A percentile compares a stretch with the other conserved stretches of the same genome.
These are phyloP conservation scores for Elsinoe ampelina DNA, from an alignment of 2,329 filamentous ascomycete genomes.

Conservation along the genomic window DNA sequence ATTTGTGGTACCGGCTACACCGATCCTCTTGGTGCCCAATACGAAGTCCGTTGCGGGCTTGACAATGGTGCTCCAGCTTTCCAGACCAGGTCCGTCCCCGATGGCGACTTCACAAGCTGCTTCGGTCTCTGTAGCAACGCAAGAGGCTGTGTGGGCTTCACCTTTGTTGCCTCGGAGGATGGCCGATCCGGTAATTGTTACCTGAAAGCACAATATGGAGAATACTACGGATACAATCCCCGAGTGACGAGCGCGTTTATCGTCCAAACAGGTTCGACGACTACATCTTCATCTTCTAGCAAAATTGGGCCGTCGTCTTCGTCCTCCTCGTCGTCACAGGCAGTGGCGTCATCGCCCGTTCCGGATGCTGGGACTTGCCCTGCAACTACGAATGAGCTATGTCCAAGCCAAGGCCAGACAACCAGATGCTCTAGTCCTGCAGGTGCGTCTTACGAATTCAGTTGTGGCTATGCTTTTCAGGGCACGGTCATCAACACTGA, in stretches of 20 bases:
- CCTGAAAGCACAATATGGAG: conserved; percentile 4
- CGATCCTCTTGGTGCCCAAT: conserved; percentile 9
- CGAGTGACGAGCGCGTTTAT: not conserved
- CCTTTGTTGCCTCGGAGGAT: conserved; percentile 9
- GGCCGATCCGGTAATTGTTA: conserved; percentile 7
- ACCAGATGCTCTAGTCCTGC: conserved; percentile 12
- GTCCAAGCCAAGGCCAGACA: not conserved
- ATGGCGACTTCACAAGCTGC: conserved; percentile 17
- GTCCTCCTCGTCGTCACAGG: not conserved
- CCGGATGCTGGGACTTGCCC: not conserved
- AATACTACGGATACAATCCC: not conserved
- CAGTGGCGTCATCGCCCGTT: not conserved
- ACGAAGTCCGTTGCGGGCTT: conserved; percentile 4
- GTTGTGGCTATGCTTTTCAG: conserved; percentile 19
- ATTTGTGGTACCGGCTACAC: conserved; percentile 5
- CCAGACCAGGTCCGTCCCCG: not conserved
- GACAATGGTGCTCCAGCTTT: conserved; percentile 8
- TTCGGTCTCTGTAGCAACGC: conserved; percentile 17
- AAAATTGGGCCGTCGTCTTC: not conserved
- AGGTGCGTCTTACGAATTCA: conserved; percentile 20
- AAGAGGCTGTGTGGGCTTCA: conserved; percentile 16
- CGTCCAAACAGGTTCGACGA: not conserved
- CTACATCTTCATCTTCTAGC: not conserved
- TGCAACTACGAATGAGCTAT: not conserved
- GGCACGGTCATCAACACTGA: conserved; percentile 20